Conservation (phyloP, 2,329 filamentous ascomycete species). For the Paraconiothyrium sp. region DNA sequence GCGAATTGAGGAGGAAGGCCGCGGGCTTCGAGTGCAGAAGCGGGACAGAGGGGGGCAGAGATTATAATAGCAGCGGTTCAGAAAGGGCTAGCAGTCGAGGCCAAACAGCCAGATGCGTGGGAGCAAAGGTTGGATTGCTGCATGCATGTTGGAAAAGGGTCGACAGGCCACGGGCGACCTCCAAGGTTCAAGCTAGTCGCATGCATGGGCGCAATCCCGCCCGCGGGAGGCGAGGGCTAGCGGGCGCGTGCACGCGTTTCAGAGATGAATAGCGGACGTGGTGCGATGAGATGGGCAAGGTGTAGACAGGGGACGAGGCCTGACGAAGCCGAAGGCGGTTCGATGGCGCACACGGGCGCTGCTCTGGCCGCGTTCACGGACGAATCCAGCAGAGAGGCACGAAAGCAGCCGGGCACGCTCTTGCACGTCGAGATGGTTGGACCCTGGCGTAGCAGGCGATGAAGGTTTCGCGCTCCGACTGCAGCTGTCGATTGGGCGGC, state of each 20-base stretch:
- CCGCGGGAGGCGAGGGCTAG: conserved; percentile 28
- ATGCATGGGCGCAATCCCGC: conserved; percentile 6
- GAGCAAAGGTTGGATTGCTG: conserved; percentile 21
- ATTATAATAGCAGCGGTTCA: conserved; percentile 26
- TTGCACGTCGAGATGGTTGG: not conserved
- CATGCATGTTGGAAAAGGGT: conserved; percentile 30
- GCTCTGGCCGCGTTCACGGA: not conserved
- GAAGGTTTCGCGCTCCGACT: not conserved
- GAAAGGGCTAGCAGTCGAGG: conserved; percentile 16
- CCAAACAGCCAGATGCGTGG: conserved; percentile 16
- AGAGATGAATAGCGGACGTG: conserved; percentile 21
- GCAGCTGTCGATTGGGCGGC: not conserved
- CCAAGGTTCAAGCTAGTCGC: conserved; percentile 12
- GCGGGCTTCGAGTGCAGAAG: conserved; percentile 18
- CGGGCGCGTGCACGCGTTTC: conserved; percentile 33
- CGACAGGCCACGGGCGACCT: conserved; percentile 24
- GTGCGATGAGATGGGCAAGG: conserved; percentile 10
- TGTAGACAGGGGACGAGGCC: conserved; percentile 5
- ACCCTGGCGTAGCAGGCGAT: conserved; percentile 1
- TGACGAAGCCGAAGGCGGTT: conserved; percentile 7
- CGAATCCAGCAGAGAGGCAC: not conserved
- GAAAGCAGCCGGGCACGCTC: not conserved
- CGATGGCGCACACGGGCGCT: not conserved
- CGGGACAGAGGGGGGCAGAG: conserved; percentile 25
- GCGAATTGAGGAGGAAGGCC: conserved; percentile 30